A percentile compares a stretch with the other conserved stretches of the same genome.
Evolutionary conservation across 116 monocot species (phyloP).

Genomic region (Trichopus zeylanicus): DNA sequence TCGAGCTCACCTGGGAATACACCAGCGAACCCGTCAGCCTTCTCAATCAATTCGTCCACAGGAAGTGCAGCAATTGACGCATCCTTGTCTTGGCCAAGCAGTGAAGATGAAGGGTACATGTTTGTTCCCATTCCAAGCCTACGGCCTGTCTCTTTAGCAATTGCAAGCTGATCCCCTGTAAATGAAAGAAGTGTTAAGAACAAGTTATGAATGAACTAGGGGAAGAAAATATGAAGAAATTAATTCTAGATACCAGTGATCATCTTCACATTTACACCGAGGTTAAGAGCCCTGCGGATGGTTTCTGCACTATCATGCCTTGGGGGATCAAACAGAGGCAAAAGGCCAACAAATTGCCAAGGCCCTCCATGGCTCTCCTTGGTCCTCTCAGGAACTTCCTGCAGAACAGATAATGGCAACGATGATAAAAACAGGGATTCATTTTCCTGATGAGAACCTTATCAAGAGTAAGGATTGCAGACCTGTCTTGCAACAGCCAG

Average conservation of each 20-base stretch:
- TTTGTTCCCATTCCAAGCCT: constrained; percentile 11
- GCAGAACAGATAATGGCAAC: constrained; percentile 6
- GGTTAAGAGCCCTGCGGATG: constrained; percentile 83
- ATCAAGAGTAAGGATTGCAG: background rate
- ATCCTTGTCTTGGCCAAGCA: constrained; percentile 9
- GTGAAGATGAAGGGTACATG: constrained; percentile 8
- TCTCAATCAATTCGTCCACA: constrained; percentile 9
- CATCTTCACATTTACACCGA: constrained; percentile 98
- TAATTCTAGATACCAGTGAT: constrained; percentile 55
- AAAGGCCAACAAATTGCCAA: constrained; percentile 91
- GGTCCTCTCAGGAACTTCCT: constrained; percentile 82
- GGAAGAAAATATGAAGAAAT: background rate
- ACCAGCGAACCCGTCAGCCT: constrained; percentile 12
- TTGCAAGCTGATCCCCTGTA: constrained; percentile 11
- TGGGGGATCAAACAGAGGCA: constrained; percentile 96
- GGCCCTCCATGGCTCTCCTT: constrained; percentile 75
- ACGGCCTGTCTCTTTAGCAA: constrained; percentile 10
- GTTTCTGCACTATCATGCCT: constrained; percentile 97
- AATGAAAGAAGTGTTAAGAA: background rate
- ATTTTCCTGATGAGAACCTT: background rate
- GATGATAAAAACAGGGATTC: background rate
- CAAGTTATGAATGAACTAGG: background rate
- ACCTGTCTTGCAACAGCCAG: constrained; percentile 83
- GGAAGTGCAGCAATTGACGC: constrained; percentile 5
- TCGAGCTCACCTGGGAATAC: constrained; percentile 15